Evolutionary conservation across 2,329 filamentous ascomycete genomes (phyloP), one percentile per base, ranked within the genome.

Genomic region (Calonectria henricotiae): DNA sequence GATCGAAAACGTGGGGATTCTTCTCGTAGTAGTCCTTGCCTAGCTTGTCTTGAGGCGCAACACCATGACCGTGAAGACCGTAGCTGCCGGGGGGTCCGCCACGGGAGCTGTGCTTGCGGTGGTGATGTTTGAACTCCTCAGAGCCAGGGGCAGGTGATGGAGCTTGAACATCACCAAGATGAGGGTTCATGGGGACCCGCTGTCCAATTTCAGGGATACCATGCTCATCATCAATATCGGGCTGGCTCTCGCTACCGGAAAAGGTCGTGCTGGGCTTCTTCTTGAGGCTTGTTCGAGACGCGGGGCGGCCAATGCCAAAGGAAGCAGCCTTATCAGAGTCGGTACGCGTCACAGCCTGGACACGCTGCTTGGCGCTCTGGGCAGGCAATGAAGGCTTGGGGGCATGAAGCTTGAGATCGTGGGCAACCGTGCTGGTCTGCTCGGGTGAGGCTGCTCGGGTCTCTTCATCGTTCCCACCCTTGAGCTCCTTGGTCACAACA

Each of bases 101-200:
- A 43, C 90, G 86, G 41, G 92, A 93, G 81, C 94, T 97, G 70
- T 89, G 90, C 83, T 90, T 94, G 72, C 94, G 91, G 64, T 88
- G 85, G 79, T 95, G 93, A 71, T 90, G 83, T 74, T 86, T 86
- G 65, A 75, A 74, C 60, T 81, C 82, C 4, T 83, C 80, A 5
- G 83, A 76, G 51, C 82, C 81, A 9, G 91, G 92, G 2, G 91
- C 89, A 1, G 95, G 95, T 2, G 95, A 96, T 2, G 96, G 96
- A 15, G 96, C 96, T 84, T 99, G 96, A 11, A 98, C 96, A 80
- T 98, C 96, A 71, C 96, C 96, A 49, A 96, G 94, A 80, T 96
- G 90, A 64, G 92, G 93, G 80, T 96, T 93, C 94, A 99, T 96
- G 61, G 96, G 96, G 44, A 99, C 96, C 79, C 95, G 93, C 78